These are phyloP conservation scores for Agrocybe chaxingu DNA, from an alignment of 768 basidiomycete genomes.

Conservation along the genomic window DNA sequence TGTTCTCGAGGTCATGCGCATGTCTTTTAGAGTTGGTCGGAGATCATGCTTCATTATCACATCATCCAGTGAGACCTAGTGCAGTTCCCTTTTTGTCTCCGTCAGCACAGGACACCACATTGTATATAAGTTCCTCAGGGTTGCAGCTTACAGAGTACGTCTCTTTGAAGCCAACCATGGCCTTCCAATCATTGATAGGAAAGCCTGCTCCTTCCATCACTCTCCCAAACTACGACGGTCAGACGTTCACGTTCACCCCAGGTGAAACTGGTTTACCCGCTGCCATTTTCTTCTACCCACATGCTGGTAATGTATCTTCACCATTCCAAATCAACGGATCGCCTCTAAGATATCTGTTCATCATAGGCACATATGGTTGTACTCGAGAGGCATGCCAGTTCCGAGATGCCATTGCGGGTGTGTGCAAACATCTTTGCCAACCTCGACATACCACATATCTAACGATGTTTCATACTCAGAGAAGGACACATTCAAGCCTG, in stretches of 20 bases:
- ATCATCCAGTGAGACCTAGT: no score
- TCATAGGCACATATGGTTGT: slow-evolving; percentile 67
- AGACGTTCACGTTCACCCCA: slow-evolving; percentile 57
- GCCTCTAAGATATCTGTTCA: not conserved
- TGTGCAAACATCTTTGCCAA: slow-evolving; percentile 14
- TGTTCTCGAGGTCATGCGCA: no score
- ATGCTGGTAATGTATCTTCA: slow-evolving; percentile 43
- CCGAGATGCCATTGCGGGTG: slow-evolving; percentile 72
- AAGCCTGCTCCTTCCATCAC: slow-evolving; percentile 65
- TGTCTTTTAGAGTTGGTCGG: no score
- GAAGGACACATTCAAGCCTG: slow-evolving; percentile 61
- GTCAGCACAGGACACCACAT: no score
- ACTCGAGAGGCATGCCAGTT: slow-evolving; percentile 82
- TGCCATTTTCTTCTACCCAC: slow-evolving; percentile 78
- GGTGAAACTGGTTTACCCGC: slow-evolving; percentile 56
- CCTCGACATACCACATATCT: not conserved
- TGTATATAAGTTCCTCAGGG: no score
- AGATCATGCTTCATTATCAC: no score
- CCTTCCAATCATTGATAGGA: slow-evolving; percentile 37
- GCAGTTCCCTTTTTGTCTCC: no score
- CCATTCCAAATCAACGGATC: not conserved
- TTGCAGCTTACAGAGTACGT: no score
- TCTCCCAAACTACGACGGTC: slow-evolving; percentile 62
- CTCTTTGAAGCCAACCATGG: not conserved
- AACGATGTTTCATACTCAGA: slow-evolving; percentile 33